These are phyloP conservation scores for Posidonia oceanica DNA, from an alignment of 116 monocot species.

Conservation along the genomic window DNA sequence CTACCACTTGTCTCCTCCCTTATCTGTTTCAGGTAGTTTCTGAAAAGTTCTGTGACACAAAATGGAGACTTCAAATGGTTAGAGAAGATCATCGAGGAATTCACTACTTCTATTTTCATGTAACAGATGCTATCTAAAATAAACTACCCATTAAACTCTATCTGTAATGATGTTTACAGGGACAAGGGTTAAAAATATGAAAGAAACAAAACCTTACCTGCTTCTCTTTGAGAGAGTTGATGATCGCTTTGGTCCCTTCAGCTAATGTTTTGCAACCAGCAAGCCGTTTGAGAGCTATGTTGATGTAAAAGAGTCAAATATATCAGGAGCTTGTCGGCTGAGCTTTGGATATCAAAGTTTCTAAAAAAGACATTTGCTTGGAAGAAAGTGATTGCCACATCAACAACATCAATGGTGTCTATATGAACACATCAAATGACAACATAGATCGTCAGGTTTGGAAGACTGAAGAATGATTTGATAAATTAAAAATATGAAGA, in stretches of 20 bases:
- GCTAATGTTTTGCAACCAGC: no score
- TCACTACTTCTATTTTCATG: no score
- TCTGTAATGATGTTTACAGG: no score
- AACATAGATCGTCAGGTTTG: neutral
- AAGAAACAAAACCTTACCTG: no score
- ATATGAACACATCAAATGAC: conserved; percentile 1
- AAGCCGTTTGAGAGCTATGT: no score
- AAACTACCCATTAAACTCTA: no score
- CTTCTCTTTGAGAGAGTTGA: no score
- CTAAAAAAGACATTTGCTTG: conserved; percentile 91
- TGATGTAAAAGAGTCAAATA: conserved; percentile 94
- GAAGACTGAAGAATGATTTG: neutral
- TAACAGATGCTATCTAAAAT: no score
- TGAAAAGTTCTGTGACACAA: conserved; percentile 51
- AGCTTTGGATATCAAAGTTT: conserved; percentile 71
- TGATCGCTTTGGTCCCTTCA: no score
- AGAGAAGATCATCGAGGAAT: no score
- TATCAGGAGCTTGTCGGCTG: conserved; percentile 83
- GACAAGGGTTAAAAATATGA: no score
- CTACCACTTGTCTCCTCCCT: conserved; percentile 92
- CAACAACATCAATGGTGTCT: conserved; percentile 76
- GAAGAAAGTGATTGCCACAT: conserved; percentile 95
- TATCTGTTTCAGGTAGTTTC: conserved; percentile 88
- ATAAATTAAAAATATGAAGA: no score
- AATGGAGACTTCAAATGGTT: neutral